Conservation (phyloP, 2,329 filamentous ascomycete species). For the Diaporthe citri region DNA sequence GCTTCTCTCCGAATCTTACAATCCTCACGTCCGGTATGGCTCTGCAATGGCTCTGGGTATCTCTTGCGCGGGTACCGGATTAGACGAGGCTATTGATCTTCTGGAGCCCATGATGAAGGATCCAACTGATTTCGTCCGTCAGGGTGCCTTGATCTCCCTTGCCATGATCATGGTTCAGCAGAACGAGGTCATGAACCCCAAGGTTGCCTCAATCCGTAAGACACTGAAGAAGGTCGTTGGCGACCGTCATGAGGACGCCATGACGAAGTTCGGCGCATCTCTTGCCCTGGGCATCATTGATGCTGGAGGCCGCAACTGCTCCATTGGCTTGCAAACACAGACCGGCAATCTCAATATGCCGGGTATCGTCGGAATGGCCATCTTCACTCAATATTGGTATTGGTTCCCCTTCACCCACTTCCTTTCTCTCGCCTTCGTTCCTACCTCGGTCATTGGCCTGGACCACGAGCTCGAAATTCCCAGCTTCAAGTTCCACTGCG, state of each 20-base stretch:
- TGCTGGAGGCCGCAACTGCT: slow-evolving; percentile 97
- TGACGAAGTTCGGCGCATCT: slow-evolving; percentile 98
- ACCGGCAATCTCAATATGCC: slow-evolving; percentile 99
- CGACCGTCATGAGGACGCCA: slow-evolving; percentile 97
- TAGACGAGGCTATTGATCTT: slow-evolving; percentile 96
- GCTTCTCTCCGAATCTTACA: slow-evolving; percentile 97
- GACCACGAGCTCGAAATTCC: slow-evolving; percentile 95
- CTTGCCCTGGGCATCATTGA: slow-evolving; percentile 97
- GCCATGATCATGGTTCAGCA: slow-evolving; percentile 99
- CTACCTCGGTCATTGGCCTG: slow-evolving; percentile 93
- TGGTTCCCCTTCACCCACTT: slow-evolving; percentile 99
- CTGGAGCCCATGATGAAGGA: slow-evolving; percentile 99
- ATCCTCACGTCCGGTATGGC: slow-evolving; percentile 97
- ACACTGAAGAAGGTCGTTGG: slow-evolving; percentile 93
- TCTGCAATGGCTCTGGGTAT: slow-evolving; percentile 99
- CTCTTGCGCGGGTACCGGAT: slow-evolving; percentile 94
- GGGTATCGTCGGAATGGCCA: slow-evolving; percentile 95
- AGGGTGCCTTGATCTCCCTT: slow-evolving; percentile 92
- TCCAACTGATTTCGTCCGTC: slow-evolving; percentile 96
- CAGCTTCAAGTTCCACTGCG: slow-evolving; percentile 94
- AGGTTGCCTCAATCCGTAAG: slow-evolving; percentile 91
- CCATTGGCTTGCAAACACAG: slow-evolving; percentile 96
- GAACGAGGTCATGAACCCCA: slow-evolving; percentile 98
- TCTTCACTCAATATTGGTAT: slow-evolving; percentile 99
- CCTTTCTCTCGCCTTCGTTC: slow-evolving; percentile 94